Percentiles rank a stretch among this genome's conserved stretches.
Evolutionary conservation across 1,284 basidiomycete genomes (phyloP).

Genomic region (Fomes fomentarius): DNA sequence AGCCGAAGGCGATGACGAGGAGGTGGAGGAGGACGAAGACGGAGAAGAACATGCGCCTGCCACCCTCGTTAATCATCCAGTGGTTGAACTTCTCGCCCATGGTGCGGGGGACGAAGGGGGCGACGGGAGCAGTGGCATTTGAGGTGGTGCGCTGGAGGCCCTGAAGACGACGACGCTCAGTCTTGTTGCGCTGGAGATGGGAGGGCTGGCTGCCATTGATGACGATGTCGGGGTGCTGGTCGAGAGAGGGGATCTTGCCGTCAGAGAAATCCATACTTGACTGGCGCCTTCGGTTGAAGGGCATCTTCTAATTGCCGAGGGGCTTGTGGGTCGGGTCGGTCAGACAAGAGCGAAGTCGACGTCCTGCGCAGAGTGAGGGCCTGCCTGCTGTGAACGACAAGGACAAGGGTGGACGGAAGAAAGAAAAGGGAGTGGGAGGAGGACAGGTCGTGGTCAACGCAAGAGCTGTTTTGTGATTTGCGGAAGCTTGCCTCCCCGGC

Average conservation of each 20-base stretch:
- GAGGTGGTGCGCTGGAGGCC: conserved; percentile 69
- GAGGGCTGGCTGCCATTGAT: conserved; percentile 38
- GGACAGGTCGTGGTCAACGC: conserved; percentile 19
- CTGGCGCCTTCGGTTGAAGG: conserved; percentile 45
- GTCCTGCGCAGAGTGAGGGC: conserved; percentile 43
- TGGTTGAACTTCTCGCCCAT: conserved; percentile 54
- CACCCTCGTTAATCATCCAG: conserved; percentile 94
- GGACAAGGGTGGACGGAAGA: conserved; percentile 26
- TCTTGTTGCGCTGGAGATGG: conserved; percentile 76
- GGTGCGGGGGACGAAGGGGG: conserved; percentile 40
- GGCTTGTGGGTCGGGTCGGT: conserved; percentile 17
- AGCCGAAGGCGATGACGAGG: conserved; percentile 74
- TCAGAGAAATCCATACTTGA: conserved; percentile 78
- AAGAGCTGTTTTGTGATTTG: conserved; percentile 21
- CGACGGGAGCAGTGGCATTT: conserved; percentile 35
- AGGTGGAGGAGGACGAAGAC: conserved; percentile 78
- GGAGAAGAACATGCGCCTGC: conserved; percentile 74
- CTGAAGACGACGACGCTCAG: conserved; percentile 77
- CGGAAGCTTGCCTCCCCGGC: neutral
- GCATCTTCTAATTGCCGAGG: conserved; percentile 11
- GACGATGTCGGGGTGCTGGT: conserved; percentile 56
- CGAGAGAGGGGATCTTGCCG: conserved; percentile 49
- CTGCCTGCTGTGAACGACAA: conserved; percentile 51
- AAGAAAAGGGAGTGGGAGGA: conserved; percentile 20
- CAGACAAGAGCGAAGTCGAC: conserved; percentile 32